phyloP scores from a whole-genome alignment of 768 basidiomycete species.

The Suillus sp. region DNA sequence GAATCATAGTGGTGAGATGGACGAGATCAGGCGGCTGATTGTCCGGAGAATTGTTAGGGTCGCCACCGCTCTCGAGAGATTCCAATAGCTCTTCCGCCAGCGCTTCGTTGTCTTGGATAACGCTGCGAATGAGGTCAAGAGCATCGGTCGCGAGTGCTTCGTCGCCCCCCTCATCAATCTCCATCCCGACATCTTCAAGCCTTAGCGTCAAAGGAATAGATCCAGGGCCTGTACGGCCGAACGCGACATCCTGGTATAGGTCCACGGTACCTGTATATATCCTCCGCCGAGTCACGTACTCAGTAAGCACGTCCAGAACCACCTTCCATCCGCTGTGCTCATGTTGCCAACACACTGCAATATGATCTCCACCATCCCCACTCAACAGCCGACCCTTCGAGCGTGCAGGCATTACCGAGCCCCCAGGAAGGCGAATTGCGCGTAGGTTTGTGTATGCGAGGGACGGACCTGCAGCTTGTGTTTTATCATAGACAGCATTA shows the following conservation, averaged over 20 bases:
- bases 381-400: constrained; percentile 73
- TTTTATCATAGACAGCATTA: constrained; percentile 71
- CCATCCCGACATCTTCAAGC: constrained; percentile 73
- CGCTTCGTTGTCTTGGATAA: constrained; percentile 69
- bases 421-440: constrained; percentile 75
- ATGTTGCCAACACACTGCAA: constrained; percentile 79
- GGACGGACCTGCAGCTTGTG: constrained; percentile 51
- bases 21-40: constrained; percentile 67
- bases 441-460: constrained; percentile 65
- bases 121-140: constrained; percentile 18
- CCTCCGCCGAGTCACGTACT: constrained; percentile 66
- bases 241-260: constrained; percentile 54
- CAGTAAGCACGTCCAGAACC: constrained; percentile 76
- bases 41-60: constrained; percentile 33
- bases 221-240: constrained; percentile 45
- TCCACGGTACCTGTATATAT: constrained; percentile 41
- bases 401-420: constrained; percentile 65
- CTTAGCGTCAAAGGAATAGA: constrained; percentile 46
- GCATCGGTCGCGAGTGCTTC: constrained; percentile 61
- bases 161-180: constrained; percentile 61
- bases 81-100: constrained; percentile 65
- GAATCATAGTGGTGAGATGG: constrained; percentile 76
- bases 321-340: constrained; percentile 87
- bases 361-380: constrained; percentile 62
- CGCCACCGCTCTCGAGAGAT: constrained; percentile 49